Percentiles rank a stretch among this genome's conserved stretches.
These are phyloP conservation scores for Trichoderma koningii DNA, from an alignment of 2,329 filamentous ascomycete genomes.

Conservation along the genomic window DNA sequence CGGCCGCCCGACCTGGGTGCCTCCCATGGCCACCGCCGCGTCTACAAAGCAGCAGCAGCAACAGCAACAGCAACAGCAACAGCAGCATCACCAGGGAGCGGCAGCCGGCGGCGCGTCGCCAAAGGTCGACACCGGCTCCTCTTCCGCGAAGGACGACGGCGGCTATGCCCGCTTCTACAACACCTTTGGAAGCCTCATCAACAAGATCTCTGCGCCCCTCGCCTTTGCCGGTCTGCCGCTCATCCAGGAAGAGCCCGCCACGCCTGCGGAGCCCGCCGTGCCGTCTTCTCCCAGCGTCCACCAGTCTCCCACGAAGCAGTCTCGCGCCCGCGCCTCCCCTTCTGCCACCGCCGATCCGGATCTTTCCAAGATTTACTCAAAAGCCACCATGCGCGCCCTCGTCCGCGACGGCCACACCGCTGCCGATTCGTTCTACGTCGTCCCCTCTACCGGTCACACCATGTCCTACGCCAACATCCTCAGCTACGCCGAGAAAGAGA, in stretches of 20 bases:
- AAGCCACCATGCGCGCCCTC: constrained; percentile 78
- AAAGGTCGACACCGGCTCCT: constrained; percentile 33
- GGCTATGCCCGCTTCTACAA: constrained; percentile 90
- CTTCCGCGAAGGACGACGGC: constrained; percentile 59
- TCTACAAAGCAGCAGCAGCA: constrained; percentile 24
- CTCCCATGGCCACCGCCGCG: constrained; percentile 40
- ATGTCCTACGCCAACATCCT: constrained; percentile 92
- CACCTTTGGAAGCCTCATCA: constrained; percentile 86
- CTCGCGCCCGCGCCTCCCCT: constrained; percentile 31
- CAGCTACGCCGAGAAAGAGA: constrained; percentile 67
- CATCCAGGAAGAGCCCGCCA: constrained; percentile 51
- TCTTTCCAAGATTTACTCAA: constrained; percentile 79
- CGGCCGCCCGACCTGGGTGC: constrained; percentile 56
- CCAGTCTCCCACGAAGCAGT: constrained; percentile 43
- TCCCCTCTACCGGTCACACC: constrained; percentile 87
- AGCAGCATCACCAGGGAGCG: constrained; percentile 30
- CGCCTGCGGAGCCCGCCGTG: constrained; percentile 37
- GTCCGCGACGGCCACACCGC: constrained; percentile 66
- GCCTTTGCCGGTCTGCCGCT: constrained; percentile 92
- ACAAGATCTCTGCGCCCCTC: constrained; percentile 82
- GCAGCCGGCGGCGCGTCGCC: constrained; percentile 34
- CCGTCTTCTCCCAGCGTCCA: constrained; percentile 38
- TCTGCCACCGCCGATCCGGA: constrained; percentile 62
- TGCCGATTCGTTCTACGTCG: constrained; percentile 87
- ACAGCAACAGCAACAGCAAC: too few species aligned